These are phyloP conservation scores for Kwoniella mangroviensis DNA, from an alignment of 768 basidiomycete species.

Conservation along the genomic window DNA sequence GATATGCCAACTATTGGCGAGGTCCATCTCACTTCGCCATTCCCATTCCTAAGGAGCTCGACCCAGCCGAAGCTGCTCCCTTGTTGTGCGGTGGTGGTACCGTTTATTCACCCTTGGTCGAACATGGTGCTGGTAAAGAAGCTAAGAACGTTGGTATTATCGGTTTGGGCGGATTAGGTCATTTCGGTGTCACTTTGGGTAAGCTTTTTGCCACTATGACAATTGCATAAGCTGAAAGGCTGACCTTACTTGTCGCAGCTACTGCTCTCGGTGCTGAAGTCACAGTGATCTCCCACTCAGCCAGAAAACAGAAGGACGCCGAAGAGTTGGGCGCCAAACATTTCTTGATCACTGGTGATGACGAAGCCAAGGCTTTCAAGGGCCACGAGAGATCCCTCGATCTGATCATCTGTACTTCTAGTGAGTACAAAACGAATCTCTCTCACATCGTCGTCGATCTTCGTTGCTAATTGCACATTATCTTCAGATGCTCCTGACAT, in stretches of 20 bases:
- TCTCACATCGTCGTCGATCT: slow-evolving; percentile 55
- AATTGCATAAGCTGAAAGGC: no score
- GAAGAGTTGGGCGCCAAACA: slow-evolving; percentile 66
- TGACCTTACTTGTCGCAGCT: no score
- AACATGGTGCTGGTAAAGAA: slow-evolving; percentile 50
- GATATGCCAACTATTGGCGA: slow-evolving; percentile 54
- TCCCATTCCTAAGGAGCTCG: slow-evolving; percentile 69
- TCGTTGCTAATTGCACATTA: slow-evolving; percentile 50
- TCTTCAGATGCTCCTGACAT: slow-evolving; percentile 48
- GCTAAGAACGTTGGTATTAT: slow-evolving; percentile 55
- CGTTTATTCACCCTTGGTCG: slow-evolving; percentile 48
- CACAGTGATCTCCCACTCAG: slow-evolving; percentile 66
- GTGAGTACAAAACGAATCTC: slow-evolving; percentile 52
- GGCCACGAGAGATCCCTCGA: slow-evolving; percentile 56
- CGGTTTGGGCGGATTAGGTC: slow-evolving; percentile 51
- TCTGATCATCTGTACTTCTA: slow-evolving; percentile 59
- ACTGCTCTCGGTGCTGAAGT: slow-evolving; percentile 67
- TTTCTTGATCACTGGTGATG: slow-evolving; percentile 62
- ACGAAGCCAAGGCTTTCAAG: slow-evolving; percentile 48
- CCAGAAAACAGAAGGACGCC: slow-evolving; percentile 65
- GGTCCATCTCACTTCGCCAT: slow-evolving; percentile 63
- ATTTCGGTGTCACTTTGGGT: slow-evolving; percentile 24
- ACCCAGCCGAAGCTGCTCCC: slow-evolving; percentile 58
- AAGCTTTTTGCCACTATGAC: neutral
- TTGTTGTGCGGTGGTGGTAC: slow-evolving; percentile 54